These are phyloP conservation scores for Capronia americana DNA, from an alignment of 2,329 filamentous ascomycete species.

Conservation along the genomic window DNA sequence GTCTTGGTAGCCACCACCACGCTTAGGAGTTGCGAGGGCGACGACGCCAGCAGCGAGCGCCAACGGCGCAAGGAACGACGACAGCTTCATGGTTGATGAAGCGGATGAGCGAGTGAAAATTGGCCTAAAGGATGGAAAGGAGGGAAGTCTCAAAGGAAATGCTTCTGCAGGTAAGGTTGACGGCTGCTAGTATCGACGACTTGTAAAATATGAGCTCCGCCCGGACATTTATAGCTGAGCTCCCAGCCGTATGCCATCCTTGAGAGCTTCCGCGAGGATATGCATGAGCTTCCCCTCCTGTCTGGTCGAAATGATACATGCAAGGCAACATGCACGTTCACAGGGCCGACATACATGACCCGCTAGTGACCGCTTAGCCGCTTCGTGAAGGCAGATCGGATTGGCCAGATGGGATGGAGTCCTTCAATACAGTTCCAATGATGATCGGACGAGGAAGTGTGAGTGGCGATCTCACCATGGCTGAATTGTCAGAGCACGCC, in stretches of 20 bases:
- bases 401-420: neutral
- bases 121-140: neutral
- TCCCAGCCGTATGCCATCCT: neutral
- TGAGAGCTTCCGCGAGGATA: neutral
- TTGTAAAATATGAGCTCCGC: neutral
- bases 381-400: neutral
- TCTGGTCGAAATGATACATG: neutral
- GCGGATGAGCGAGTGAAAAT: neutral
- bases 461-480: slow-evolving; percentile 6
- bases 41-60: slow-evolving; percentile 17
- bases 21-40: slow-evolving; percentile 20
- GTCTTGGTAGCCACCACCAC: slow-evolving; percentile 5
- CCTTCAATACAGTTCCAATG: neutral
- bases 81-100: slow-evolving; percentile 23
- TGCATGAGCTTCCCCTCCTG: slow-evolving; percentile 13
- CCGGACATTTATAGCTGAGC: slow-evolving; percentile 7
- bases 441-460: neutral
- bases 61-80: slow-evolving; percentile 19
- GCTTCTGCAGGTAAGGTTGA: neutral
- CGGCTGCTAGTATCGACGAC: neutral
- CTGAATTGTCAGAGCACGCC: neutral
- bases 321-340: slow-evolving; percentile 15
- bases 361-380: neutral
- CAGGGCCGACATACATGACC: neutral
- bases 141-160: neutral